Evolutionary conservation across 139 green algal genomes (phyloP), one percentile per base, ranked within the genome.

Genomic region (Chlorella sp.): DNA sequence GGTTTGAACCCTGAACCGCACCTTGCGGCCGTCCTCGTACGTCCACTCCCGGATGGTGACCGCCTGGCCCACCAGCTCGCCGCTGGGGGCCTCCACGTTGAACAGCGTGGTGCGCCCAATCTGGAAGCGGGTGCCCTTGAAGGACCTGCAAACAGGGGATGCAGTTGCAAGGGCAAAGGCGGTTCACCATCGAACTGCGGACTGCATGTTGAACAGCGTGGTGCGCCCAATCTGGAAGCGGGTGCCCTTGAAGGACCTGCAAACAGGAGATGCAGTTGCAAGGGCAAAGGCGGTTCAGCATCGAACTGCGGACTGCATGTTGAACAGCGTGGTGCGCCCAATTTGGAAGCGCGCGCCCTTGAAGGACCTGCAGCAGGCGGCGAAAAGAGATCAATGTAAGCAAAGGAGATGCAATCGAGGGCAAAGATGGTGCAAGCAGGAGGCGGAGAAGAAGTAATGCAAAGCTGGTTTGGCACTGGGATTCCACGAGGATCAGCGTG

Each of bases 21-120:
- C n/a, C 41, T 51, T 71, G n/a, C 70, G 87, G 28, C 86, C 86
- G 28, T 89, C 86, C 65, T 85, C 80, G 26, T 71, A 89, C 41
- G 84, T 69, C 86, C 86, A 89, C 51, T 84, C 73, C 23, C 56
- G 67, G 15, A 89, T 85, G 3, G 56, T 63, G 23, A 85, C 83
- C 2, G 74, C 86, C 63, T 89, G 86, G 32, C 86, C 86, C 44
- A 87, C 9, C 55, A 69, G 32, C 9, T 47, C n/a, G 16, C 69
- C 70, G 39, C 80, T 62, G 47, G 47, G 82, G n/a, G 81, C 74
- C 39, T 75, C 71, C 4, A 89, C 36, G 26, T 83, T 83, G 79
- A 89, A 89, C 1, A 89, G 71, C 7, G 85, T 86, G 55, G 82
- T 65, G 39, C 41, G 17, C 5, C n/a, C 23, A 28, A 86, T 74